Percentiles rank a stretch among this genome's conserved stretches.
Conservation (phyloP, 768 basidiomycete genomes). For the Roridomyces roridus region DNA sequence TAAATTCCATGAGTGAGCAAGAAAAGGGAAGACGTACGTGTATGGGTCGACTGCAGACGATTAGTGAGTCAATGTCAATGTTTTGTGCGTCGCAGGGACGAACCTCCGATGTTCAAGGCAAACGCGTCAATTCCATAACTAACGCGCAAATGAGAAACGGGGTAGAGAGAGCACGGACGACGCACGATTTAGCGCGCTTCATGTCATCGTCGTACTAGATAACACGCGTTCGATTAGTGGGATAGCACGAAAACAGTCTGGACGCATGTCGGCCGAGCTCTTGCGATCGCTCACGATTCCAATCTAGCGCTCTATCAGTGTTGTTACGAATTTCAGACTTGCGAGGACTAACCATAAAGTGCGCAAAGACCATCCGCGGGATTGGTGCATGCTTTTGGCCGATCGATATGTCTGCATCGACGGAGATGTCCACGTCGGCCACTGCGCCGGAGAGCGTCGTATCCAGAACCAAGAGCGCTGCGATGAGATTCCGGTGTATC, state of each 20-base stretch:
- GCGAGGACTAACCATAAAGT: conserved; percentile 6
- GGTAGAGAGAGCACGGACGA: neutral
- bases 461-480: no score
- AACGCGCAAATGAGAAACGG: neutral
- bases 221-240: neutral
- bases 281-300: conserved; percentile 23
- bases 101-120: conserved; percentile 41
- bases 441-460: no score
- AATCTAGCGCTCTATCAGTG: neutral
- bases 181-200: conserved; percentile 19
- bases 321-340: no score
- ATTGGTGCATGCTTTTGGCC: no score
- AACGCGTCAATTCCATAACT: conserved; percentile 41
- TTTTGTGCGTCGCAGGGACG: no score
- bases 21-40: conserved; percentile 22
- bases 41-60: conserved; percentile 39
- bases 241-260: no score
- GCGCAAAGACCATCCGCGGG: conserved; percentile 4
- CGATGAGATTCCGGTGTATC: no score
- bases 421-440: no score
- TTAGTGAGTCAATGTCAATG: no score
- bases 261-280: conserved; percentile 14
- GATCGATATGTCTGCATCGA: no score
- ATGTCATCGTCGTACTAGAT: conserved; percentile 21
- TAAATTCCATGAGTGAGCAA: neutral